Evolutionary conservation across 495 filamentous ascomycete species (phyloP).

Genomic region (Penicillium angulare): DNA sequence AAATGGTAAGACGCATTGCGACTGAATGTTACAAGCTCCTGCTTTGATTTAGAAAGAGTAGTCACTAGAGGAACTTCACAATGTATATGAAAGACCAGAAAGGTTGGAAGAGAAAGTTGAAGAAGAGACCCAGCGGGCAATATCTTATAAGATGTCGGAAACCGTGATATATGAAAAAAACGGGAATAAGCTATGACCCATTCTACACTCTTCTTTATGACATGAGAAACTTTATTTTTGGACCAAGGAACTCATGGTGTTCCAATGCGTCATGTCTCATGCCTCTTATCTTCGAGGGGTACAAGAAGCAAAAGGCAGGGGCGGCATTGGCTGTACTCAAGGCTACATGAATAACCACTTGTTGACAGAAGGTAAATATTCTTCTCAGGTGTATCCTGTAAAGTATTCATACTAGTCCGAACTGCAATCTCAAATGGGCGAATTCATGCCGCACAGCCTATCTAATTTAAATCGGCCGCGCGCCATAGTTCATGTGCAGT

Average conservation of each 20-base stretch:
- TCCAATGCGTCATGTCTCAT: constrained; percentile 18
- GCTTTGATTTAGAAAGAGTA: background rate
- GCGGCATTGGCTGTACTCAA: constrained; percentile 3
- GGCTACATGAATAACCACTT: background rate
- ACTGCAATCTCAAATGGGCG: constrained; percentile 10
- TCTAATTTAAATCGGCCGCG: constrained; percentile 20
- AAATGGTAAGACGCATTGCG: constrained; percentile 19
- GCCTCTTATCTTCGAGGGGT: constrained; percentile 11
- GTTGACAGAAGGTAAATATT: background rate
- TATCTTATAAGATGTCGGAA: constrained; percentile 14
- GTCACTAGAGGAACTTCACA: background rate
- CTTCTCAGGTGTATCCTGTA: constrained; percentile 1
- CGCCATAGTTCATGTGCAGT: constrained; percentile 25
- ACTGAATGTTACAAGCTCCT: background rate
- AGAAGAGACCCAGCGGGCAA: background rate
- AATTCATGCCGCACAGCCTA: constrained; percentile 17
- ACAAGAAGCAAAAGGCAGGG: constrained; percentile 14
- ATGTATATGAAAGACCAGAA: background rate
- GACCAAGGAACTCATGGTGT: constrained; percentile 12
- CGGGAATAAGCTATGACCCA: no score
- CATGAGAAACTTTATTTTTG: constrained; percentile 15
- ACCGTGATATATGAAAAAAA: background rate
- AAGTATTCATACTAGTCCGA: constrained; percentile 9
- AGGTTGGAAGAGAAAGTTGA: constrained; percentile 4
- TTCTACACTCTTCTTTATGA: background rate